Percentiles rank a stretch among this genome's conserved stretches.
Evolutionary conservation across 2,329 filamentous ascomycete genomes (phyloP).

Genomic region (Geosmithia putterillii): DNA sequence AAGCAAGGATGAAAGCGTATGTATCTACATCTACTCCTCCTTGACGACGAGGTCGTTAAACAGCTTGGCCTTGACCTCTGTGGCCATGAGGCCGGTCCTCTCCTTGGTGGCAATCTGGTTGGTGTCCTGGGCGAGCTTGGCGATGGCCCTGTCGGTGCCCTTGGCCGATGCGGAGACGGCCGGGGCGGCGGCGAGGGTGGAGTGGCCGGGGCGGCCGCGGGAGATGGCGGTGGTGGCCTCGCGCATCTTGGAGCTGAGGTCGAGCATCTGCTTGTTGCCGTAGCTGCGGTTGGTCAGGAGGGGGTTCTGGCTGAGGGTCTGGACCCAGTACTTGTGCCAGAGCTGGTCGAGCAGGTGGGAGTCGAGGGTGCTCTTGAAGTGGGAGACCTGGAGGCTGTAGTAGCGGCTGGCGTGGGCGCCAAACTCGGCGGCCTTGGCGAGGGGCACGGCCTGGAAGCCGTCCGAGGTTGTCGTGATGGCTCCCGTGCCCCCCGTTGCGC

Average conservation of each 20-base stretch:
- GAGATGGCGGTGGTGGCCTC: constrained; percentile 37
- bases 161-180: background rate
- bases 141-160: constrained; percentile 32
- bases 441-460: constrained; percentile 66
- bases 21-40: background rate
- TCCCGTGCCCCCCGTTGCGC: background rate
- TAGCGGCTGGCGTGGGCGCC: constrained; percentile 85
- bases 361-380: constrained; percentile 91
- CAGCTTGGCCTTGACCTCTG: constrained; percentile 49
- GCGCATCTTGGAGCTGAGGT: constrained; percentile 71
- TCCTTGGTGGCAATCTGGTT: constrained; percentile 50
- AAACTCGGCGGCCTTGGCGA: constrained; percentile 93
- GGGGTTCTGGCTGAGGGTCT: constrained; percentile 83
- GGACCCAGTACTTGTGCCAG: constrained; percentile 99
- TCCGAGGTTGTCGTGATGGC: constrained; percentile 23
- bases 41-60: constrained; percentile 31
- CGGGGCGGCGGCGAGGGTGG: background rate
- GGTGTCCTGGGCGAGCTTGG: constrained; percentile 49
- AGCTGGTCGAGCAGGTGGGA: constrained; percentile 73
- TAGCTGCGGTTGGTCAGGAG: constrained; percentile 89
- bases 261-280: constrained; percentile 80
- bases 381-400: constrained; percentile 81
- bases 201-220: constrained; percentile 9
- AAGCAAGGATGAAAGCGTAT: background rate
- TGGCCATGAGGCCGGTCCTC: constrained; percentile 48